phyloP scores from a whole-genome alignment of 352 stramenopile species.

The Globisporangium nunn region DNA sequence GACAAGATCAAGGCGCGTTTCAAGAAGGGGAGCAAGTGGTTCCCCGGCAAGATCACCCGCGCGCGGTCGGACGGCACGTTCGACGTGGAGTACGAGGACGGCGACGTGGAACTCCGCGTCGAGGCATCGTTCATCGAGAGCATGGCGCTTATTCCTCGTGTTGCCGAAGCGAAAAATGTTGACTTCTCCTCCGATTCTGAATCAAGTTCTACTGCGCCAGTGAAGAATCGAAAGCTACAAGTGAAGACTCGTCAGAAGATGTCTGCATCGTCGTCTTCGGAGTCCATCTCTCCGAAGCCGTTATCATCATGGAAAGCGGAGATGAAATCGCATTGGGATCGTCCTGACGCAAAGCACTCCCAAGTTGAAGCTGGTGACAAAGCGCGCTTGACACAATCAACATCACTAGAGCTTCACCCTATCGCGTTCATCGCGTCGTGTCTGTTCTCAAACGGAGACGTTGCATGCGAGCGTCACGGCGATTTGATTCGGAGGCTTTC shows the following conservation, averaged over 20 bases:
- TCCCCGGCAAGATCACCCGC: constrained; percentile 47
- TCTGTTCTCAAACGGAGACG: constrained; percentile 59
- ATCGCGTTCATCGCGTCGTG: constrained; percentile 59
- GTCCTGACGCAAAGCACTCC: no score
- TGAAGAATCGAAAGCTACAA: not conserved
- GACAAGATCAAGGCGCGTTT: constrained; percentile 50
- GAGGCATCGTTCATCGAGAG: constrained; percentile 21
- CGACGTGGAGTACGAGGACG: constrained; percentile 62
- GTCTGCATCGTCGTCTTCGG: no score
- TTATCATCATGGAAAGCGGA: no score
- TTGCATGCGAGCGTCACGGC: constrained; percentile 34
- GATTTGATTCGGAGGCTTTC: constrained; percentile 51
- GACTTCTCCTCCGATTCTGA: not conserved
- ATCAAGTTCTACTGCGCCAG: not conserved
- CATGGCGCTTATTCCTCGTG: not conserved
- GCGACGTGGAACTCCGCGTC: constrained; percentile 36
- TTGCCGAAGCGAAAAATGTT: not conserved
- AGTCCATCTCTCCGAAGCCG: no score
- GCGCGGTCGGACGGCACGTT: constrained; percentile 56
- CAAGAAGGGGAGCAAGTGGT: constrained; percentile 63
- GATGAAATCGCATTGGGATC: constrained; percentile 21
- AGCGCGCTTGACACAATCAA: constrained; percentile 1
- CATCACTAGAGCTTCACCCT: constrained; percentile 35
- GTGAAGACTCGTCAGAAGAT: not conserved
- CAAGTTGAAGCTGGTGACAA: constrained; percentile 5